Percentiles rank a stretch among this genome's conserved stretches.
phyloP scores from a whole-genome alignment of 371 early-diverging fungal species.

The Quaeritorhiza haematococci region DNA sequence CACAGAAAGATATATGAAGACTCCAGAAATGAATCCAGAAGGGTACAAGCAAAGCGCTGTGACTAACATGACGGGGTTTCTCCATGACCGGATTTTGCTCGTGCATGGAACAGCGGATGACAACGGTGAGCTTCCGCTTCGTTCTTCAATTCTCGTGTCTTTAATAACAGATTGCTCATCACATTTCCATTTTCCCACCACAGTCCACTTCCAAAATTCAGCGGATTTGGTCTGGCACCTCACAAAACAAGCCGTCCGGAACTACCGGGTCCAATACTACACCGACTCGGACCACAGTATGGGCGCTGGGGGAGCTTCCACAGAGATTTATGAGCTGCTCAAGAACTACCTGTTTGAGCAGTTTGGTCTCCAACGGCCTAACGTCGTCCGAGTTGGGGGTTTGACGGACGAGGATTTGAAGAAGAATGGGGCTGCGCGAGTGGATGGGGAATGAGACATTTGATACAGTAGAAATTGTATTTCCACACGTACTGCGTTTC shows the following conservation, averaged over 20 bases:
- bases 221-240: conserved; percentile 70
- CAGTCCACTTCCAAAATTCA: conserved; percentile 89
- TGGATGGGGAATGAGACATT: no score
- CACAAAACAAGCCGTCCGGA: conserved; percentile 65
- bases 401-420: no score
- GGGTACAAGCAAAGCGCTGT: conserved; percentile 83
- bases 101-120: conserved; percentile 92
- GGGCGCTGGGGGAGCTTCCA: conserved; percentile 28
- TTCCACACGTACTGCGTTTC: no score
- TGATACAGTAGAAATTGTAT: no score
- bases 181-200: no score
- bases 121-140: not conserved
- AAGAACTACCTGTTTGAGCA: conserved; percentile 16
- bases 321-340: conserved; percentile 26
- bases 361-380: no score
- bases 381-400: no score
- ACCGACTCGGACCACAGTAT: conserved; percentile 93
- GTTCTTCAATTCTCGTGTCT: not conserved
- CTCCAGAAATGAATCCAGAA: conserved; percentile 66
- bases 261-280: conserved; percentile 76
- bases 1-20: conserved; percentile 95
- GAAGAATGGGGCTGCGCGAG: no score
- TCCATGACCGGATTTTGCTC: conserved; percentile 68
- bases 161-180: not conserved
- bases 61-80: conserved; percentile 76